phyloP scores from a whole-genome alignment of 2,329 filamentous ascomycete genomes.

The Chrysoporthe cubensis region DNA sequence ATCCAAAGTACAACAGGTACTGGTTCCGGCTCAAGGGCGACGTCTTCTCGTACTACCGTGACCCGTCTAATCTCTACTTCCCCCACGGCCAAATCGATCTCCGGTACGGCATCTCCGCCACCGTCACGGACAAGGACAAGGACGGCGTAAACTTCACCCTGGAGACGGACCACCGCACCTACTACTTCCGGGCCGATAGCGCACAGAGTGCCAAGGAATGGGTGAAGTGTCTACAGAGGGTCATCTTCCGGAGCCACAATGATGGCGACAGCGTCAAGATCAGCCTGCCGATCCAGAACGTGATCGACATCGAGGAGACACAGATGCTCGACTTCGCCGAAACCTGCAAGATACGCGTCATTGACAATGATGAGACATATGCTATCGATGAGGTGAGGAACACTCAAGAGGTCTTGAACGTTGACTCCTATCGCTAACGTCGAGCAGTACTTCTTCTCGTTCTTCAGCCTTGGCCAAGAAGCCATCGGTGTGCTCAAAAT shows the following conservation, averaged over 20 bases:
- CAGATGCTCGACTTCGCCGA: slow-evolving; percentile 90
- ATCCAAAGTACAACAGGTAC: slow-evolving; percentile 84
- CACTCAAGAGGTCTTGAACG: accelerated
- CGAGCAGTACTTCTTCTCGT: slow-evolving; percentile 90
- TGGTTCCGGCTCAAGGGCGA: slow-evolving; percentile 95
- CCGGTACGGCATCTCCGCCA: slow-evolving; percentile 88
- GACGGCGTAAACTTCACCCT: slow-evolving; percentile 79
- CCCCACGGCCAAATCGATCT: slow-evolving; percentile 91
- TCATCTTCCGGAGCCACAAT: slow-evolving; percentile 94
- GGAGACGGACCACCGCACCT: slow-evolving; percentile 79
- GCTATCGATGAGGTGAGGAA: slow-evolving; percentile 83
- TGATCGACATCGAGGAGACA: slow-evolving; percentile 91
- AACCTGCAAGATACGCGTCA: slow-evolving; percentile 89
- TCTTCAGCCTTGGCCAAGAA: slow-evolving; percentile 84
- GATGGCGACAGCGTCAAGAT: slow-evolving; percentile 98
- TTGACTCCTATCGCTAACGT: slow-evolving; percentile 32
- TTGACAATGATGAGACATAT: slow-evolving; percentile 92
- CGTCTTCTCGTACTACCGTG: slow-evolving; percentile 85
- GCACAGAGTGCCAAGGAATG: slow-evolving; percentile 89
- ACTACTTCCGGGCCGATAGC: slow-evolving; percentile 89
- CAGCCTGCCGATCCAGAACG: slow-evolving; percentile 82
- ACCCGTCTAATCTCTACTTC: slow-evolving; percentile 86
- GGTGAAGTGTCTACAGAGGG: slow-evolving; percentile 91
- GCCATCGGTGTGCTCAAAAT: slow-evolving; percentile 78
- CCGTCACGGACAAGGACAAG: slow-evolving; percentile 74